These are phyloP conservation scores for Coemansia sp. DNA, from an alignment of 192 early-diverging fungal species.

Conservation along the genomic window DNA sequence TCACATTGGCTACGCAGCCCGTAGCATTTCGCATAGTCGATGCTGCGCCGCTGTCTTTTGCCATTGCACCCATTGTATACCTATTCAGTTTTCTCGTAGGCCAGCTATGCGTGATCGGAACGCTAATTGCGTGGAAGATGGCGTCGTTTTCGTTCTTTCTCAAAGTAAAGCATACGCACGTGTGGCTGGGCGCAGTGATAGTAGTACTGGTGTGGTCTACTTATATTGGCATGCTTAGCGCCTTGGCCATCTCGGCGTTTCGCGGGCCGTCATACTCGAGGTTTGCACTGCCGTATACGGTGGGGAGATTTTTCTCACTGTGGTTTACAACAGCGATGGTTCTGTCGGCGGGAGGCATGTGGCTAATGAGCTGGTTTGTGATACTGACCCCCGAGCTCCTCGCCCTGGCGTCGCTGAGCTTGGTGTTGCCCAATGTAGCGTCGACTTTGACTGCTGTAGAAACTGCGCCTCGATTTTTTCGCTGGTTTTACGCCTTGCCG, in stretches of 20 bases:
- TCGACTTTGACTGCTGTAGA: constrained; percentile 42
- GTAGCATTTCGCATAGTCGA: constrained; percentile 14
- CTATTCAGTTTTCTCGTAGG: constrained; percentile 26
- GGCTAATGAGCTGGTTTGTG: constrained; percentile 32
- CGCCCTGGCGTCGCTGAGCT: constrained; percentile 16
- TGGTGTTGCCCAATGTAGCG: constrained; percentile 39
- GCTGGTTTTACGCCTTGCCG: constrained; percentile 49
- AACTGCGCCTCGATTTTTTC: constrained; percentile 48
- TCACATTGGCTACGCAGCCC: constrained; percentile 4
- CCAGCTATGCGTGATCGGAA: constrained; percentile 14
- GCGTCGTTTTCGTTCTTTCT: constrained; percentile 27
- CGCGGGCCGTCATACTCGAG: constrained; percentile 13
- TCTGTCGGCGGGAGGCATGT: constrained; percentile 10
- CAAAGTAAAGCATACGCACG: constrained; percentile 13
- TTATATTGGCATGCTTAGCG: constrained; percentile 14
- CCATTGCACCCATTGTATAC: constrained; percentile 19
- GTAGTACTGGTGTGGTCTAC: constrained; percentile 6
- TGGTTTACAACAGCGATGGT: constrained; percentile 20
- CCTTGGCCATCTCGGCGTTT: constrained; percentile 30
- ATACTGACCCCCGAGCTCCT: constrained; percentile 32
- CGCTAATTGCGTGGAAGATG: constrained; percentile 34
- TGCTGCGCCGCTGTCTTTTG: constrained; percentile 19
- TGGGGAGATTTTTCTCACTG: constrained; percentile 33
- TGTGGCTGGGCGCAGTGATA: constrained; percentile 12
- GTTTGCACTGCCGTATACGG: constrained; percentile 20